These are phyloP conservation scores for Pleurotus giganteus DNA, from an alignment of 768 basidiomycete species.

Conservation along the genomic window DNA sequence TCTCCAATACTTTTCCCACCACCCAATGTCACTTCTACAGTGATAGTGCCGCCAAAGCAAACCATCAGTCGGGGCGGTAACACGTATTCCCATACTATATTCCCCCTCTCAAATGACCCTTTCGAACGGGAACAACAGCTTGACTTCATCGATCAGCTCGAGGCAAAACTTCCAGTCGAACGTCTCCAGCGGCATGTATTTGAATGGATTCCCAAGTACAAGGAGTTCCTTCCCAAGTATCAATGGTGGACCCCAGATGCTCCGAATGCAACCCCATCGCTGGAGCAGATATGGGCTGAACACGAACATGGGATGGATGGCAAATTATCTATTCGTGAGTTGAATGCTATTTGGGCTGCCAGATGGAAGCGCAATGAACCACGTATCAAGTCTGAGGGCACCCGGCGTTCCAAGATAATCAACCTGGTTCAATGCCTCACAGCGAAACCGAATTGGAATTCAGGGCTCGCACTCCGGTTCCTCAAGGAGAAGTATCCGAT, in stretches of 20 bases:
- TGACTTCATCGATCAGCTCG: background rate
- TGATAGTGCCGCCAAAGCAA: background rate
- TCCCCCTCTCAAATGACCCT: constrained; percentile 8
- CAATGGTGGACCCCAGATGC: constrained; percentile 10
- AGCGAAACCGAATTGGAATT: constrained; percentile 19
- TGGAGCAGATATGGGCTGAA: constrained; percentile 28
- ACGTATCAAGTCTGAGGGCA: constrained; percentile 19
- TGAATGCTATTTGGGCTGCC: constrained; percentile 13
- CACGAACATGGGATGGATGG: constrained; percentile 24
- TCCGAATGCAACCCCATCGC: background rate
- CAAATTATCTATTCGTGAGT: constrained; percentile 16
- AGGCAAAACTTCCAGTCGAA: constrained; percentile 6
- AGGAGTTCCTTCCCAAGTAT: constrained; percentile 27
- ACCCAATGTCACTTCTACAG: background rate
- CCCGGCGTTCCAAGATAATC: constrained; percentile 20
- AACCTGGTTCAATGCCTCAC: constrained; percentile 19
- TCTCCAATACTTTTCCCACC: background rate
- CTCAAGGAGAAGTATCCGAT: constrained; percentile 20
- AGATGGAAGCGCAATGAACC: constrained; percentile 22
- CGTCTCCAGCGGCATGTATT: constrained; percentile 16
- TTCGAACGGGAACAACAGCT: constrained; percentile 8
- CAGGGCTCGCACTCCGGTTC: constrained; percentile 19
- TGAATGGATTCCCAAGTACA: constrained; percentile 20
- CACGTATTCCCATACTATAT: constrained; percentile 1
- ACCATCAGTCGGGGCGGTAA: background rate